Base-by-base conservation (phyloP, 2,329 filamentous ascomycete genomes). In the Ilyonectria mors-panacis region DNA sequence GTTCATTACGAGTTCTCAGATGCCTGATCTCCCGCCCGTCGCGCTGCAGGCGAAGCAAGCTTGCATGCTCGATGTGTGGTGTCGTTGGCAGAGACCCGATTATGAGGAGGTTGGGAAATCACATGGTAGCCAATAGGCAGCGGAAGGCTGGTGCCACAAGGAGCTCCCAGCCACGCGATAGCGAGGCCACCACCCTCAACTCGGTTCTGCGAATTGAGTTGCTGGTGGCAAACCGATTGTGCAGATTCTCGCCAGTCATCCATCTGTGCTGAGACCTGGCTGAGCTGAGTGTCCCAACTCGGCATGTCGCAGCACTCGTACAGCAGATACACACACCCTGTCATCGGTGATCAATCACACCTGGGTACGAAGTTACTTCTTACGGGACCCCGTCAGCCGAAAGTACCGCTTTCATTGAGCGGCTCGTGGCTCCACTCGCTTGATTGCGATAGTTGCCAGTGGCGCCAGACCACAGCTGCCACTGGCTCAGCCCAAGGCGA, bases 1-100 rank as follows among this genome's bases (percentile, higher is more conserved):
- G 61, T 62, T 75, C 63, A 72, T 71, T 71, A 72, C 74, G 68
- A 74, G 56, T 68, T 66, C 59, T 55, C 55, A 63, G 66, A 75
- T 72, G 70, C 66, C 70, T 74, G 67, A 70, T 72, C 65, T 61
- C 59, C 68, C 59, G 66, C 70, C 67, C 63, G 45, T 42, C 57
- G 58, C 53, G 57, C 68, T 74, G 71, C 70, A 74, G 71, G 66
- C 72, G 67, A 62, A 63, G 44, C 66, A 67, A 67, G 59, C 66
- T 73, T 69, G 61, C 23, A 66, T 58, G 56, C 59, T 62, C 65
- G 51, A 54, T 62, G 63, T 57, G 47, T 12, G 66, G 54, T 50
- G 30, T 28, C 61, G 21, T 63, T 66, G 67, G 37, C 39, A 64
- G 51, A 59, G 53, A 58, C 42, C 35, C 42, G 54, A 63, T 73